Conservation (phyloP, 306 rosid genomes). For the Castanea crenata region DNA sequence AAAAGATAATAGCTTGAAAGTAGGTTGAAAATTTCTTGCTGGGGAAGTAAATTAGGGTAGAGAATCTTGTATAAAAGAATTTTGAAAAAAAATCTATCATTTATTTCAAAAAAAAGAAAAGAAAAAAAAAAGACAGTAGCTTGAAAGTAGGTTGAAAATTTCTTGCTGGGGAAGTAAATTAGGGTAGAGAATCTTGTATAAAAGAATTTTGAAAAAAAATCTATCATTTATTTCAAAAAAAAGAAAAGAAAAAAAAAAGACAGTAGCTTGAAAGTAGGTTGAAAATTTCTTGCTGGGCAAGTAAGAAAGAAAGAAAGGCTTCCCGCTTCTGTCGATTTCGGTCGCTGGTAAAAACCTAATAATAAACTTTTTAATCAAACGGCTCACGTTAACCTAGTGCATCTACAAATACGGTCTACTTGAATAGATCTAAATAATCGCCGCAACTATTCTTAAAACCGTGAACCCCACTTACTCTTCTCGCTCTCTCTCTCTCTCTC, state of each 20-base stretch:
- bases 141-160: not conserved
- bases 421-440: not conserved
- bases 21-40: not conserved
- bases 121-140: no score
- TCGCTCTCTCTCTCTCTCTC: not conserved
- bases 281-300: not conserved
- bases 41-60: not conserved
- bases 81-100: no score
- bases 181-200: no score
- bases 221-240: no score
- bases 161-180: not conserved
- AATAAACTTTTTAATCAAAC: conserved; percentile 18
- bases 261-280: no score
- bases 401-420: conserved; percentile 19
- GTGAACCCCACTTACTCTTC: not conserved
- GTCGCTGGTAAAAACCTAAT: not conserved
- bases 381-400: conserved; percentile 17
- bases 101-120: no score
- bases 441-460: not conserved
- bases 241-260: no score
- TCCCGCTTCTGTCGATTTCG: not conserved
- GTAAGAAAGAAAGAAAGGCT: not conserved
- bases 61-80: no score
- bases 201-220: no score
- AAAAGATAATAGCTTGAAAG: no score